A percentile compares a stretch with the other conserved stretches of the same genome.
Evolutionary conservation across 192 early-diverging fungal species (phyloP).

Genomic region (Gamsiella multidivaricata): DNA sequence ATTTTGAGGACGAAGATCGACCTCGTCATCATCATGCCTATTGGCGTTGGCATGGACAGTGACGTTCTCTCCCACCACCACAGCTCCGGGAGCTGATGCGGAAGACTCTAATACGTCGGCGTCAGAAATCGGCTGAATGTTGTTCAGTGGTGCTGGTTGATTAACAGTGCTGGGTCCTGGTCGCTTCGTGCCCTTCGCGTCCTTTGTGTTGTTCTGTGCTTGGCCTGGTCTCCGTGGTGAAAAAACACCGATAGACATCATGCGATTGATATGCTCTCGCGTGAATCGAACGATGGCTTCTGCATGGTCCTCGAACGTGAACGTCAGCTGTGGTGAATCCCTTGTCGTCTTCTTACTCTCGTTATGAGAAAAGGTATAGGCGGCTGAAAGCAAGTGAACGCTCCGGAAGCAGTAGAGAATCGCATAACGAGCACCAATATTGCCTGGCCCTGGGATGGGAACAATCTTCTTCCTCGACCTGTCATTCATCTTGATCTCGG

Average conservation of each 20-base stretch:
- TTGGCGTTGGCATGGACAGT: too few relatives aligned
- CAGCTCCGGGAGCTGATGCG: too few relatives aligned
- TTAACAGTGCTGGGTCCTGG: too few relatives aligned
- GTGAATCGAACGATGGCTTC: constrained; percentile 38
- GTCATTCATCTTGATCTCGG: constrained; percentile 21
- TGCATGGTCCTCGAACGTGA: constrained; percentile 33
- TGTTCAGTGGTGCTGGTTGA: too few relatives aligned
- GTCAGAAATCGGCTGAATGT: too few relatives aligned
- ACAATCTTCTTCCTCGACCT: constrained; percentile 5
- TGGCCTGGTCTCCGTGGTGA: not conserved
- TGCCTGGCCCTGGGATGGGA: constrained; percentile 17
- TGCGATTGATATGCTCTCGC: constrained; percentile 32
- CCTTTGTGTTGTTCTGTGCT: not conserved
- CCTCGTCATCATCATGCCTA: too few relatives aligned
- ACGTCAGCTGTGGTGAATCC: not conserved
- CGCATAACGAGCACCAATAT: constrained; percentile 16
- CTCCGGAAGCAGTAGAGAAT: constrained; percentile 26
- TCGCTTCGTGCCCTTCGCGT: not conserved
- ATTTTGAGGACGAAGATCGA: too few relatives aligned
- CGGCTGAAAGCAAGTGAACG: constrained; percentile 29
- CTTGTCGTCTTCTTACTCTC: constrained; percentile 17
- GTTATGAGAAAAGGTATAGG: constrained; percentile 8
- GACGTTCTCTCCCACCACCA: too few relatives aligned
- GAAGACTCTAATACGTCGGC: too few relatives aligned
- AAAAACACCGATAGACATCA: constrained; percentile 8